Evolutionary conservation across 2,329 filamentous ascomycete species (phyloP), one percentile per base, ranked within the genome.

Genomic region (Teratosphaeria nubilosa): DNA sequence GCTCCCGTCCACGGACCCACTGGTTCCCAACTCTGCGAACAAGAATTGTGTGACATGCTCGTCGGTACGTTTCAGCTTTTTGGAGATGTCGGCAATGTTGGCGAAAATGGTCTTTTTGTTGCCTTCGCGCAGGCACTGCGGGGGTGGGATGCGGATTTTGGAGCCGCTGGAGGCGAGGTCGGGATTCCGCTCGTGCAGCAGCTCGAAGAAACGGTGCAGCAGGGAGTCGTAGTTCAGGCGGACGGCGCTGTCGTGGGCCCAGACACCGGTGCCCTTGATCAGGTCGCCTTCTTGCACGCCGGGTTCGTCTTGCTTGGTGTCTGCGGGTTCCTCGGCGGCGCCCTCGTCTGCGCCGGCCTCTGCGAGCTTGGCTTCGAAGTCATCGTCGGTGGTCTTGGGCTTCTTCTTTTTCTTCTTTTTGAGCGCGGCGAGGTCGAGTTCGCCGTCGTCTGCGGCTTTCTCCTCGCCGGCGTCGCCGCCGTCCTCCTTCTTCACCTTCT

Each of bases 31-130:
- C 77, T 99, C 94, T 66, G 94, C 91, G 77, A 99, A 96, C 75
- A 99, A 78, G 80, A 96, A 97, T 69, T 92, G 87, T 56, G 91
- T 97, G 65, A 99, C 72, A 65, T 73, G 94, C 78, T 99, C 94
- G 72, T 97, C 92, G 63, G 89, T 91, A 75, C 94, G 86, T 86
- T 99, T 99, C 91, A 99, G 97, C 70, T 92, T 86, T 83, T 96
- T 96, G 83, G 91, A 95, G 71, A 99, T 97, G 74, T 99, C 94
- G 74, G 90, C 85, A 72, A 99, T 94, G 80, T 99, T 99, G 80
- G 92, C 94, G 72, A 99, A 99, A 72, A 99, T 96, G 63, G 94
- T 99, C 86, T 95, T 95, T 85, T 96, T 95, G 86, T 99, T 99
- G 75, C 94, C 94, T 91, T 99, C 94, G 79, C 94, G 91, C 72